A percentile compares a stretch with the other conserved stretches of the same genome.
Evolutionary conservation across 2,329 filamentous ascomycete species (phyloP).

Genomic region (Periconia digitata): DNA sequence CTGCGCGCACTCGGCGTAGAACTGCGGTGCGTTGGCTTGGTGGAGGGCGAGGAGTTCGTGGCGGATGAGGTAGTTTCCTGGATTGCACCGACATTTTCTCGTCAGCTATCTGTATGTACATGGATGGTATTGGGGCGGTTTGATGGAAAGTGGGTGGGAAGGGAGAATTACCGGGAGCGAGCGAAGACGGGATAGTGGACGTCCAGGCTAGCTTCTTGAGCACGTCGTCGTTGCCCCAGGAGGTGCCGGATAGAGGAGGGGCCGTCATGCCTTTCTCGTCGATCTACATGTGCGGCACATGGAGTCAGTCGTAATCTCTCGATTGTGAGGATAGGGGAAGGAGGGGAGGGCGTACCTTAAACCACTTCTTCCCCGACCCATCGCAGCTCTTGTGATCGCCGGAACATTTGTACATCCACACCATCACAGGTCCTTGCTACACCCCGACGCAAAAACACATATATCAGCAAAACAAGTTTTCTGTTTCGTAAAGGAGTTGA

Average conservation of each 20-base stretch:
- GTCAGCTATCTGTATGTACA: no score
- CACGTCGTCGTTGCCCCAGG: conserved; percentile 55
- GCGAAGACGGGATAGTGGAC: conserved; percentile 52
- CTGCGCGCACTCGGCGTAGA: conserved; percentile 62
- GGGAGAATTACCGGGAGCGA: conserved; percentile 42
- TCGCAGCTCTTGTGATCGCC: conserved; percentile 53
- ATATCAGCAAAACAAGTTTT: no score
- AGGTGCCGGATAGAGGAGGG: conserved; percentile 48
- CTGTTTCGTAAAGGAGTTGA: no score
- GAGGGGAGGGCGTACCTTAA: conserved; percentile 57
- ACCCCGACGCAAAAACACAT: no score
- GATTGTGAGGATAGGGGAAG: no score
- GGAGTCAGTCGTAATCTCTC: neutral
- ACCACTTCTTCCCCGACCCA: conserved; percentile 58
- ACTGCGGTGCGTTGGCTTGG: conserved; percentile 54
- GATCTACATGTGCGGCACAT: conserved; percentile 19
- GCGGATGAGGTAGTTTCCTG: conserved; percentile 44
- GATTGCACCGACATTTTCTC: no score
- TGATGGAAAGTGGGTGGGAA: no score
- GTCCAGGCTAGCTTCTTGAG: conserved; percentile 55
- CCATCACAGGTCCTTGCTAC: conserved; percentile 62
- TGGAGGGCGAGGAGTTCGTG: conserved; percentile 61
- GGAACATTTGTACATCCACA: conserved; percentile 56
- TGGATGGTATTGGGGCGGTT: no score
- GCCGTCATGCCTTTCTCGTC: conserved; percentile 57